phyloP scores from a whole-genome alignment of 306 rosid genomes.

The Inga laurina region DNA sequence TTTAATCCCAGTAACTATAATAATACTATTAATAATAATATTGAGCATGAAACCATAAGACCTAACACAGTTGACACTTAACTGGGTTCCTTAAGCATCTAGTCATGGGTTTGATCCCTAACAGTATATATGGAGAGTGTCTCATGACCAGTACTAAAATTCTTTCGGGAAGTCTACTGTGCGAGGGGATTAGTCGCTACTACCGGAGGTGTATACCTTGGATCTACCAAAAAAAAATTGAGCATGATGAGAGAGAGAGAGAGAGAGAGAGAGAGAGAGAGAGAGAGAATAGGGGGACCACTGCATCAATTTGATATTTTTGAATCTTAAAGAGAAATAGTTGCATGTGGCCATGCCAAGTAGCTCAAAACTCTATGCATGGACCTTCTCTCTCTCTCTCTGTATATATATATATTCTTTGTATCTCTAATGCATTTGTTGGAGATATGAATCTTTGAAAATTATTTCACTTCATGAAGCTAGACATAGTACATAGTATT shows the following conservation, averaged over 20 bases:
- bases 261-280: background rate
- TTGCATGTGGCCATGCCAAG: constrained; percentile 64
- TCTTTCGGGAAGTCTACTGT: fast-evolving
- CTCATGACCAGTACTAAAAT: too few relatives aligned
- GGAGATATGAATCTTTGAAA: constrained; percentile 36
- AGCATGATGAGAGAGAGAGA: background rate
- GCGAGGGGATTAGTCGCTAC: fast-evolving
- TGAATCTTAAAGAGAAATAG: constrained; percentile 38
- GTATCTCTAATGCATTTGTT: constrained; percentile 9
- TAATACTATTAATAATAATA: constrained; percentile 10
- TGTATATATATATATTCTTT: background rate
- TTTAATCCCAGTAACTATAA: constrained; percentile 32
- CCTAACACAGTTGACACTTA: too few relatives aligned
- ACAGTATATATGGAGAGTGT: too few relatives aligned
- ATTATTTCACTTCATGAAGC: constrained; percentile 30
- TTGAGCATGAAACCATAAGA: too few relatives aligned
- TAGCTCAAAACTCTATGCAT: constrained; percentile 71
- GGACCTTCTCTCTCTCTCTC: constrained; percentile 21
- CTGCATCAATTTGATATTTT: constrained; percentile 43
- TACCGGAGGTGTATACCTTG: fast-evolving
- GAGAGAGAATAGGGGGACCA: constrained; percentile 34
- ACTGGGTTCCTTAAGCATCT: too few relatives aligned
- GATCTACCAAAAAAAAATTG: too few relatives aligned
- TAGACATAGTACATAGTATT: background rate
- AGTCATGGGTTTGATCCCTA: too few relatives aligned